phyloP scores from a whole-genome alignment of 2,329 filamentous ascomycete species.

The Colletotrichum orchidophilum region DNA sequence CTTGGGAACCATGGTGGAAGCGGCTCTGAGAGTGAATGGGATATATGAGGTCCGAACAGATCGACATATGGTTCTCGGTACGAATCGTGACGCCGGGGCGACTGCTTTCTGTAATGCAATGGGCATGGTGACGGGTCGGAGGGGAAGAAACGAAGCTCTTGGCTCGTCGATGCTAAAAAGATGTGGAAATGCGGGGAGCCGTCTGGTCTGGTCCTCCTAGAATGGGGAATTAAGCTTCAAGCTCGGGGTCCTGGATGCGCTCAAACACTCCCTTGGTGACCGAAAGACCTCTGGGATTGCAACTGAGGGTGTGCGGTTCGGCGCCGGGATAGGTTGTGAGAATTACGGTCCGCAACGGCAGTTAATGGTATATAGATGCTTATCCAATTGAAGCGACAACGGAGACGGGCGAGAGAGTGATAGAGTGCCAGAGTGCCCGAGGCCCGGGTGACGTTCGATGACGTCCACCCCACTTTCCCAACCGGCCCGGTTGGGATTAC shows the following conservation, averaged over 20 bases:
- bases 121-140: slow-evolving; percentile 24
- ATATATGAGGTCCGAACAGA: slow-evolving; percentile 18
- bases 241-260: slow-evolving; percentile 1
- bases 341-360: slow-evolving; percentile 2
- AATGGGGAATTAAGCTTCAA: neutral
- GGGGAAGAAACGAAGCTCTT: slow-evolving; percentile 6
- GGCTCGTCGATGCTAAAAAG: neutral
- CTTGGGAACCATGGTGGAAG: slow-evolving; percentile 60
- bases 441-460: slow-evolving; percentile 29
- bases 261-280: neutral
- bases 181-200: slow-evolving; percentile 15
- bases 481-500: slow-evolving; percentile 29
- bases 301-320: neutral
- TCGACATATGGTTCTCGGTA: slow-evolving; percentile 15
- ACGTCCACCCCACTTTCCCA: slow-evolving; percentile 22
- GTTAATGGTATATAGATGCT: too few species aligned
- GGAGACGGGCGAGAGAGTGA: slow-evolving; percentile 1
- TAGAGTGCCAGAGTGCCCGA: neutral
- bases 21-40: slow-evolving; percentile 43
- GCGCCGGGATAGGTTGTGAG: neutral
- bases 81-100: slow-evolving; percentile 30
- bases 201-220: slow-evolving; percentile 12
- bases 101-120: slow-evolving; percentile 28
- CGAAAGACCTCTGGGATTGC: neutral
- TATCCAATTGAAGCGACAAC: too few species aligned